Conservation (phyloP, 495 filamentous ascomycete genomes). For the Podospora pseudocomata region DNA sequence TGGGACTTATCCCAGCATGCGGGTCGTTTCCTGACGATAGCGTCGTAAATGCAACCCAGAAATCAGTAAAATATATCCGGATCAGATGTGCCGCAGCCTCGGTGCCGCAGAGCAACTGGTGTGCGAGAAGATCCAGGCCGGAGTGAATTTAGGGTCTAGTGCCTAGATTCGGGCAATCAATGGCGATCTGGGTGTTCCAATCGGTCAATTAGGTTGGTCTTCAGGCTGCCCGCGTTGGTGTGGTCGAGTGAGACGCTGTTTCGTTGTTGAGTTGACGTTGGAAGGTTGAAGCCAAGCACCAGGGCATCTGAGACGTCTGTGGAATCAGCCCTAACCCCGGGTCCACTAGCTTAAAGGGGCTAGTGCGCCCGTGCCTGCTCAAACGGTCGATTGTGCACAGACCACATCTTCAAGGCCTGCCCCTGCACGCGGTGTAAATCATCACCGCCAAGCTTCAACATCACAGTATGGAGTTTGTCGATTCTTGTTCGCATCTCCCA, state of each 20-base stretch:
- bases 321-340: background rate
- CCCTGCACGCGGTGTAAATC: background rate
- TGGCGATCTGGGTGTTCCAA: background rate
- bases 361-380: background rate
- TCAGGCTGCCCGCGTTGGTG: background rate
- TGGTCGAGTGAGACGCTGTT: background rate
- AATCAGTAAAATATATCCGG: background rate
- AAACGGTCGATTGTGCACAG: background rate
- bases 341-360: conserved; percentile 1
- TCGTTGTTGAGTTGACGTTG: background rate
- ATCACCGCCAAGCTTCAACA: background rate
- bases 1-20: conserved; percentile 7
- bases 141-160: background rate
- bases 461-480: no score
- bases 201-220: background rate
- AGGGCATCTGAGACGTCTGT: background rate
- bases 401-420: background rate
- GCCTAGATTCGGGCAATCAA: background rate
- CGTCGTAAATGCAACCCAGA: conserved; percentile 6
- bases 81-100: background rate
- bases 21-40: background rate
- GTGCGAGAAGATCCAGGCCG: background rate
- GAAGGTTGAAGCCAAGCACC: conserved; percentile 1
- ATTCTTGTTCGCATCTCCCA: background rate
- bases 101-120: conserved; percentile 2